Percentiles rank a stretch among this genome's conserved stretches.
These are phyloP conservation scores for Priceomyces haplophilus DNA, from an alignment of 805 yeast species.

Conservation along the genomic window DNA sequence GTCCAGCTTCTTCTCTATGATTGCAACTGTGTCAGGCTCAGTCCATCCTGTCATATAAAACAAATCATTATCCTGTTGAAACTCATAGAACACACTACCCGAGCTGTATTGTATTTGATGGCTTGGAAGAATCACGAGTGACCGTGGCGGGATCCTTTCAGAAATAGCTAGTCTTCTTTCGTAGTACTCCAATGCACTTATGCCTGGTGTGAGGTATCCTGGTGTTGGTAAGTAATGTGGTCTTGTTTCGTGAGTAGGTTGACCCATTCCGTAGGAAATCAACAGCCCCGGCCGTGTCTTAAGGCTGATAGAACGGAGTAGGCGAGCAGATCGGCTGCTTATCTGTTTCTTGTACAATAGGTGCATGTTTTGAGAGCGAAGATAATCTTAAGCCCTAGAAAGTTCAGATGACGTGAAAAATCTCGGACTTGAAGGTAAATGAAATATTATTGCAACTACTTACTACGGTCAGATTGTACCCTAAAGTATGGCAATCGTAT, in stretches of 20 bases:
- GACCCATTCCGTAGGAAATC: slow-evolving; percentile 59
- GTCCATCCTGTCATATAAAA: slow-evolving; percentile 89
- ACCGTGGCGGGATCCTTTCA: slow-evolving; percentile 52
- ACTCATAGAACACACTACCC: slow-evolving; percentile 86
- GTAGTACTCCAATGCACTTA: slow-evolving; percentile 78
- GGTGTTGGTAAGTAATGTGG: slow-evolving; percentile 64
- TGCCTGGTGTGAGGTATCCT: slow-evolving; percentile 88
- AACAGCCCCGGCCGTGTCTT: slow-evolving; percentile 23
- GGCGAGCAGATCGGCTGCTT: not conserved
- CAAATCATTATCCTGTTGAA: slow-evolving; percentile 88
- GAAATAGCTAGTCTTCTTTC: slow-evolving; percentile 64
- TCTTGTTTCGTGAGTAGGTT: slow-evolving; percentile 82
- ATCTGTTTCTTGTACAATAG: not conserved
- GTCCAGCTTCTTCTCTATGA: slow-evolving; percentile 59
- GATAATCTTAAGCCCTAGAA: too few relatives aligned
- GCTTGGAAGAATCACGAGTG: slow-evolving; percentile 75
- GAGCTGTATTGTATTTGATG: slow-evolving; percentile 72
- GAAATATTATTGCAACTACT: not conserved
- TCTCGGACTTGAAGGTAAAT: not conserved
- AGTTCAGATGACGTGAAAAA: not conserved
- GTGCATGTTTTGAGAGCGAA: too few relatives aligned
- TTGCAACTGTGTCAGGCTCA: slow-evolving; percentile 76
- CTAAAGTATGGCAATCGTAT: slow-evolving; percentile 7
- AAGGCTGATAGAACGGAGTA: slow-evolving; percentile 6
- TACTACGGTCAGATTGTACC: not conserved